Evolutionary conservation across 176 grass and related monocot genomes (phyloP).

Genomic region (Phoenix roebelenii): DNA sequence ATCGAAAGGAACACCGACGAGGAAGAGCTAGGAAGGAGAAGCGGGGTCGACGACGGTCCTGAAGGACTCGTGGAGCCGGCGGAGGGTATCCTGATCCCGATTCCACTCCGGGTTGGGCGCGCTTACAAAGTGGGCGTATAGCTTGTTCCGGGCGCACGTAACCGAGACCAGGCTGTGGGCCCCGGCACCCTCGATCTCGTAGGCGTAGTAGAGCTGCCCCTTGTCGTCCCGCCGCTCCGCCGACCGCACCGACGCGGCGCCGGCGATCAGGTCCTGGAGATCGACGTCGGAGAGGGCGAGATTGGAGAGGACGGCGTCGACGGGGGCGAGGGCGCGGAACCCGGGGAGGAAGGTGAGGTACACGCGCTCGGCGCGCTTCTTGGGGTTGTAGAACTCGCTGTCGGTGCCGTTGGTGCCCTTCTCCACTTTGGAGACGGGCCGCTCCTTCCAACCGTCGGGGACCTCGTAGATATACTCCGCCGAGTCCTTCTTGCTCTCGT

Average conservation of each 20-base stretch:
- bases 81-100: conserved; percentile 60
- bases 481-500: conserved; percentile 80
- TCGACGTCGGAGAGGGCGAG: conserved; percentile 81
- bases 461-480: conserved; percentile 94
- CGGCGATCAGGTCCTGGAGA: conserved; percentile 80
- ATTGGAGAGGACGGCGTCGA: conserved; percentile 70
- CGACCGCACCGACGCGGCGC: conserved; percentile 49
- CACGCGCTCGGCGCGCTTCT: conserved; percentile 71
- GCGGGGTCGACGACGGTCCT: conserved; percentile 52
- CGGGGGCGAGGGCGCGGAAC: conserved; percentile 70
- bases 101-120: conserved; percentile 75
- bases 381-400: conserved; percentile 95
- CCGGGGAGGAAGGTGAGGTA: conserved; percentile 80
- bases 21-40: not conserved
- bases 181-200: conserved; percentile 69
- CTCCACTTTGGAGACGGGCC: conserved; percentile 89
- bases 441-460: conserved; percentile 80
- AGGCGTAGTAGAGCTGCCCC: conserved; percentile 85
- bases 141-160: conserved; percentile 80
- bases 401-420: conserved; percentile 99
- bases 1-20: no score
- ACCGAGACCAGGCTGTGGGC: conserved; percentile 82
- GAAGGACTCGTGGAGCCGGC: conserved; percentile 81
- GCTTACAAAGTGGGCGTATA: conserved; percentile 80
- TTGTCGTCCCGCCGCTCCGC: conserved; percentile 31